A percentile compares a stretch with the other conserved stretches of the same genome.
Evolutionary conservation across 2,329 filamentous ascomycete genomes (phyloP).

Genomic region (Fonsecaea pedrosoi): DNA sequence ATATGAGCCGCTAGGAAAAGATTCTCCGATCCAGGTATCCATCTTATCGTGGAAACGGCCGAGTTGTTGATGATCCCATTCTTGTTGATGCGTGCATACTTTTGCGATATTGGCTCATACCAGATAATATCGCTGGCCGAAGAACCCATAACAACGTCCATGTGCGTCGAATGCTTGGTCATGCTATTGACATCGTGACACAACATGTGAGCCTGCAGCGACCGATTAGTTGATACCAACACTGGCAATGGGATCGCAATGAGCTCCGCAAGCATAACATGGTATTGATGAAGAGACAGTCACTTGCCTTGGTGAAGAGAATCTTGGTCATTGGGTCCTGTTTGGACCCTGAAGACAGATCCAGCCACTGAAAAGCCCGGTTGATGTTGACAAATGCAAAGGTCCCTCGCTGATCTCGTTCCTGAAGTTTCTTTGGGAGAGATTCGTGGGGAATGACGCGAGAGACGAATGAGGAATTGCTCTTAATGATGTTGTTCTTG

Average conservation of each 20-base stretch:
- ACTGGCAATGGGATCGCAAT: not conserved
- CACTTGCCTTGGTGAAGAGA: slow-evolving; percentile 77
- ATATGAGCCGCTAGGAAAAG: slow-evolving; percentile 90
- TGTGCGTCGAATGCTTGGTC: slow-evolving; percentile 78
- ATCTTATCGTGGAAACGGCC: slow-evolving; percentile 84
- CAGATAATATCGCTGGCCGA: slow-evolving; percentile 97
- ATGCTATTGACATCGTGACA: slow-evolving; percentile 90
- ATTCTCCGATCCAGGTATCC: slow-evolving; percentile 93
- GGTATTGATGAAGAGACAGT: not conserved
- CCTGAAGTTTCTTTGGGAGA: slow-evolving; percentile 76
- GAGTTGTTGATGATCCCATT: slow-evolving; percentile 90
- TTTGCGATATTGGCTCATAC: slow-evolving; percentile 96
- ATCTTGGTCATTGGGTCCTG: slow-evolving; percentile 94
- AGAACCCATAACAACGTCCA: slow-evolving; percentile 94
- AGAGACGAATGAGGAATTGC: slow-evolving; percentile 98
- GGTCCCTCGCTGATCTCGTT: slow-evolving; percentile 77
- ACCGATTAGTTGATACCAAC: not conserved
- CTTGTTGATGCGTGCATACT: slow-evolving; percentile 95
- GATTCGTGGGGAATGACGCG: slow-evolving; percentile 89
- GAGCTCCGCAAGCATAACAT: not conserved
- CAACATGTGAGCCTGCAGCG: slow-evolving; percentile 73
- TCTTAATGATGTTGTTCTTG: slow-evolving; percentile 98
- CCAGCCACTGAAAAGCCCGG: slow-evolving; percentile 93
- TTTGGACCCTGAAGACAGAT: slow-evolving; percentile 73
- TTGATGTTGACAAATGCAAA: slow-evolving; percentile 97